Evolutionary conservation across 495 filamentous ascomycete genomes (phyloP), one percentile per base, ranked within the genome.

Genomic region (Amniculicola lignicola): DNA sequence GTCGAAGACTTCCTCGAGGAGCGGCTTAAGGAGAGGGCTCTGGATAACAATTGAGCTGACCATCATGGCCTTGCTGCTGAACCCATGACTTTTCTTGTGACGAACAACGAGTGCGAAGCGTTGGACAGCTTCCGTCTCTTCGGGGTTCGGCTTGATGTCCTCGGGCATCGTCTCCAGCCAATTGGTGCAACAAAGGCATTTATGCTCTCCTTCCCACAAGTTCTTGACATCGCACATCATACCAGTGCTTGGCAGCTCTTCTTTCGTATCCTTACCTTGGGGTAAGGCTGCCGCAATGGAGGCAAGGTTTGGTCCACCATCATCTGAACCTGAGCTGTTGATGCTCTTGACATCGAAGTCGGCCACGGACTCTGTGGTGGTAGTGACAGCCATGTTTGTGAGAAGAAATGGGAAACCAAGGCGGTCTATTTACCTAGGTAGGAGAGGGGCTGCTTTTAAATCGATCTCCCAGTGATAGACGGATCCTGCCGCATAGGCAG

Each of bases 41-140:
- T 88, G 84, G 1, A 89, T 64, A 10, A 86, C 70, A 56, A 89
- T 82, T 39, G 78, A 79, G 53, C 82, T 69, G 19, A 86, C 73
- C 31, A 87, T 72, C 0, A 51, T 45, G 19, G 54, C 54, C 0
- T 35, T 50, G 37, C 42, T 50, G 28, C 31, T 29, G 4, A 12
- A 3, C 5, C 25, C 44, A 22, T 57, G 45, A 21, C 12, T 29
- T 29, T 47, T 62, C 37, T 47, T 57, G 38, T 62, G 51, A 10
- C 53, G 44, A 10, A 62, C 29, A 16, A 62, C 14, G 19, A 62
- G 45, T 3, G 59, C 59, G 37, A 38, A 62, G 14, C 43, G 44
- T 31, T 62, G 59, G 18, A 56, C 47, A 24, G 40, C 59, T 36
- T 62, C 53, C 7, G 52, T 62, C 46, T 62, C 52, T 48, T 62